Conservation (phyloP, 106 monocot genomes). For the Agapanthus africanus region DNA sequence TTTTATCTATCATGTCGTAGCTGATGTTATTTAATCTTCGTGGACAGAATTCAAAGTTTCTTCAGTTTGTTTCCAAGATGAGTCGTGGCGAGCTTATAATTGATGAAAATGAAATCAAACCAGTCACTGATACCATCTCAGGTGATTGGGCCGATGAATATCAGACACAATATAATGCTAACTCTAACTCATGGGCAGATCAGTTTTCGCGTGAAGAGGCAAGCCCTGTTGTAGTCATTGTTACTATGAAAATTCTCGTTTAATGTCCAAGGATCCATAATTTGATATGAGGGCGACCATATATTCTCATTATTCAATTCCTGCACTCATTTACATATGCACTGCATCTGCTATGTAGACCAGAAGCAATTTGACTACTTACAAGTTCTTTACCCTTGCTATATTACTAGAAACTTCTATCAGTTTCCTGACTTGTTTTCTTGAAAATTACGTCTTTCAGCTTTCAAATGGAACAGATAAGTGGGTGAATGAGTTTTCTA, state of each 20-base stretch:
- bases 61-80: conserved; percentile 99
- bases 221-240: conserved; percentile 10
- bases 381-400: neutral
- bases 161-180: conserved; percentile 59
- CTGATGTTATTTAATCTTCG: neutral
- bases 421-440: neutral
- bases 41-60: conserved; percentile 87
- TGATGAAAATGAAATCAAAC: conserved; percentile 94
- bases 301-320: neutral
- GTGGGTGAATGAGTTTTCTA: conserved; percentile 78
- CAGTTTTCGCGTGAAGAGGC: conserved; percentile 68
- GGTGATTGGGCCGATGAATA: conserved; percentile 86
- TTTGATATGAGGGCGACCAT: neutral
- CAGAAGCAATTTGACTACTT: neutral
- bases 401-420: neutral
- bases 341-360: neutral
- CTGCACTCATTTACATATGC: neutral
- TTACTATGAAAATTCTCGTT: neutral
- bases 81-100: conserved; percentile 94
- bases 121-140: conserved; percentile 35
- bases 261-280: conserved; percentile 3
- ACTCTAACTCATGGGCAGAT: conserved; percentile 67
- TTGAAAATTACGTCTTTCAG: conserved; percentile 27
- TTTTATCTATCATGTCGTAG: neutral
- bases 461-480: conserved; percentile 57